Base-by-base conservation (phyloP, 2,329 filamentous ascomycete genomes). In the Ophiostoma pallidulum region DNA sequence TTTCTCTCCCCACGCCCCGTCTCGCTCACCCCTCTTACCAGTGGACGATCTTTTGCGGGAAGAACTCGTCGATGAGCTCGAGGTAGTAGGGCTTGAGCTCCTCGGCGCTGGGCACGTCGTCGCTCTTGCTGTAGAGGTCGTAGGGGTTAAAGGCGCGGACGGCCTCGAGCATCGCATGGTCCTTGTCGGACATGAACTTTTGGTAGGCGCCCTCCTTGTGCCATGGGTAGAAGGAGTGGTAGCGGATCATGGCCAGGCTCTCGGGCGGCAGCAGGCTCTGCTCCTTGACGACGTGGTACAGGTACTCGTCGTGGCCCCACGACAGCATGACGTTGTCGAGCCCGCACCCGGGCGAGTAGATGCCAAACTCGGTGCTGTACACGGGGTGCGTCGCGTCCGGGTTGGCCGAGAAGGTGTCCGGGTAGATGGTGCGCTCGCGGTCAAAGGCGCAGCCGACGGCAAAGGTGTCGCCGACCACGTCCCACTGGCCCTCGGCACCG, bases 151-250 rank as follows among this genome's bases (percentile, higher is more conserved):
- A 94, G 0, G 85, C 86, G 64, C 78, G 76, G 42, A 94, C 88
- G 8, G 87, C 87, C 60, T 78, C 77, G 57, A 94, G 69, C 82
- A 94, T 89, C 58, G 75, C 74, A 64, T 82, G 68, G 58, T 95
- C 89, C 61, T 89, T 83, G 51, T 84, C 80, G 62, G 83, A 76
- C 88, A 94, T 94, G 64, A 94, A 76, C 66, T 87, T 79, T 51
- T 67, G 66, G 67, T 95, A 95, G 7, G 86, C 88, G 47, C 82
- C 83, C 63, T 84, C 82, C 52, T 74, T 78, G 67, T 94, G 89
- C 89, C 88, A 95, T 14, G 89, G 83, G 67, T 95, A 95, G 68
- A 94, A 94, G 6, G 82, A 87, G 68, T 95, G 89, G 67, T 94
- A 94, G 48, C 89, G 74, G 63, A 95, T 92, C 86, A 95, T 94